Evolutionary conservation across 2,329 filamentous ascomycete species (phyloP), one percentile per base, ranked within the genome.

Genomic region (Colletotrichum paranaense): DNA sequence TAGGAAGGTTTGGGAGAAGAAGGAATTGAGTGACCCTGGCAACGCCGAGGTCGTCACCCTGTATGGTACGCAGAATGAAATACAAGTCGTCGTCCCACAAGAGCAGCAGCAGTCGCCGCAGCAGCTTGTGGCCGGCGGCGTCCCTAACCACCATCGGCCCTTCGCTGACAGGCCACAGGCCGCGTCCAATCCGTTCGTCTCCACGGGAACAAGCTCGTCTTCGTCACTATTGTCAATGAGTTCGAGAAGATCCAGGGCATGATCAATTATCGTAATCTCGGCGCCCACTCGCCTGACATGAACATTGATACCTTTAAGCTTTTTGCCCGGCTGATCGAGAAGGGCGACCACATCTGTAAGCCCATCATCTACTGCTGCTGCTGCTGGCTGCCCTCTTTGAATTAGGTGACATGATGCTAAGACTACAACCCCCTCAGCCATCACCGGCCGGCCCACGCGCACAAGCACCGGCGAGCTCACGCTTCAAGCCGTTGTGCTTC

Each of bases 331-430:
- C 82, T 94, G 67, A 87, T 95, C 60, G 90, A 93, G 76, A 90
- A 93, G 77, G 97, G 97, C 75, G 97, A 98, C 84, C 92, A 94
- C 80, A 91, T 96, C 80, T 92, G 93, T 95, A 88, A 85, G 93
- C 64, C 5, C 19, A n/a, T 32, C 32, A 35, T 35, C 0, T 35
- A 1, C 32, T 35, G 32, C 32, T 5, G 4, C 28, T 30, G 26
- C 26, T 26, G 26, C 4, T 5, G 26, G 38, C 63, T 69, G 59
- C 63, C 73, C 57, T 74, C 35, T 24, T 16, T n/a, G 24, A 26
- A 2, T 16, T 14, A 12, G 52, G n/a, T 26, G 57, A 57, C 12
- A 22, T 49, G 16, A 38, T 68, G 52, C 68, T 72, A 67, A 72
- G 35, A 62, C 42, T 8, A 4, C 24, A 8, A 12, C 80, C 75